Evolutionary conservation across 805 yeast genomes (phyloP), one percentile per base, ranked within the genome.

Genomic region (Zygosaccharomyces lentus): DNA sequence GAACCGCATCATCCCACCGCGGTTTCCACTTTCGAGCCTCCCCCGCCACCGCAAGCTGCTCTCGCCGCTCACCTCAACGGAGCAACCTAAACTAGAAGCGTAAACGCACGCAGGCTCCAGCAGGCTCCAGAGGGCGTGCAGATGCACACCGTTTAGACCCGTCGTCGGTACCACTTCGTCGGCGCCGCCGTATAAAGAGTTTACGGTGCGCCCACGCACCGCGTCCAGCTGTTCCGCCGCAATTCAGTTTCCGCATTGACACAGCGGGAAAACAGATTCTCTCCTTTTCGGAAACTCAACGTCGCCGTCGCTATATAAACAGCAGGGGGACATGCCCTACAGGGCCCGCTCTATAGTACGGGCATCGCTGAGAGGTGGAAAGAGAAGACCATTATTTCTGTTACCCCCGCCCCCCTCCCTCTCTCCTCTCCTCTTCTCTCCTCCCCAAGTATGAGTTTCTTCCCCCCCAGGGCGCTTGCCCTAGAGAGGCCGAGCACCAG

Each of bases 401-500:
- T n/a, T n/a, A n/a, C n/a, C n/a, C n/a, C n/a, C n/a, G n/a, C n/a
- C n/a, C n/a, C n/a, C n/a, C n/a, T n/a, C n/a, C n/a, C n/a, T n/a
- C n/a, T n/a, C n/a, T n/a, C n/a, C n/a, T n/a, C n/a, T n/a, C n/a
- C n/a, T n/a, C n/a, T n/a, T n/a, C n/a, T n/a, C n/a, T n/a, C n/a
- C n/a, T n/a, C n/a, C n/a, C n/a, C n/a, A 27, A 27, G 16, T 9
- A 31, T 37, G 39, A 26, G 35, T 30, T 43, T 36, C 35, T 29
- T 43, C 30, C 21, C 37, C 27, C 39, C 24, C 25, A 34, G 67
- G 54, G 74, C 74, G 61, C 80, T 81, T 55, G 73, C 80, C 24
- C 69, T 75, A 51, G 81, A 81, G 50, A 76, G 72, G 59, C 75
- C 77, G 23, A 19, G 21, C 5, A n/a, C n/a, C n/a, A n/a, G n/a